Percentiles rank a stretch among this genome's conserved stretches.
These are phyloP conservation scores for Curvularia lunata DNA, from an alignment of 2,329 filamentous ascomycete genomes.

Conservation along the genomic window DNA sequence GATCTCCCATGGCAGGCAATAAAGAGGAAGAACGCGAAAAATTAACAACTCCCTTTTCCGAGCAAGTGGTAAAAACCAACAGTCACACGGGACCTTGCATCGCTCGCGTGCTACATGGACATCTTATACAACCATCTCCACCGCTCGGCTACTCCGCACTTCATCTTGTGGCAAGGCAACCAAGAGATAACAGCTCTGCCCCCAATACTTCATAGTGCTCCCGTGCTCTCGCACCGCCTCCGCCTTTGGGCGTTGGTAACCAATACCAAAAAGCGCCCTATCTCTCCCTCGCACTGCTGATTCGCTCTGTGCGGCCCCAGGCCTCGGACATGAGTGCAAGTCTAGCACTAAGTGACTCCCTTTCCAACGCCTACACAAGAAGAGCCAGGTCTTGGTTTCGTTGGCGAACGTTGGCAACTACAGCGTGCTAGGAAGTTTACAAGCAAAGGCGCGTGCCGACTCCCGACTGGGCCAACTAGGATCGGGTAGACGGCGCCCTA, in stretches of 20 bases:
- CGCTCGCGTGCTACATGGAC: conserved; percentile 5
- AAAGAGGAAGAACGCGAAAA: not conserved
- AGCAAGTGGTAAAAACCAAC: not conserved
- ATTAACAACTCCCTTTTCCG: not conserved
- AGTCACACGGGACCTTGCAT: conserved; percentile 1
- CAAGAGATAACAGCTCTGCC: conserved; percentile 28
- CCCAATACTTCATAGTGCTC: conserved; percentile 4
- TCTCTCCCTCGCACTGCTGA: not conserved
- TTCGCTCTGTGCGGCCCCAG: conserved; percentile 2
- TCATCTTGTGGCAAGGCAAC: conserved; percentile 25
- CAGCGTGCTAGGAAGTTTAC: conserved; percentile 28
- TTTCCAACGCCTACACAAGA: not conserved
- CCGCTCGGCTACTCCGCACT: conserved; percentile 15
- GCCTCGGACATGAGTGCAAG: not conserved
- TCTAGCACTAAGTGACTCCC: not conserved
- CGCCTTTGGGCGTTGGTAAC: not conserved
- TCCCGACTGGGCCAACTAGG: conserved; percentile 27
- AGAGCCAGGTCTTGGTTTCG: conserved; percentile 20
- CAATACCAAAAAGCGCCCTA: conserved; percentile 6
- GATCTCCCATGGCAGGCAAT: conserved; percentile 25
- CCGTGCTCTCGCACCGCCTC: conserved; percentile 2
- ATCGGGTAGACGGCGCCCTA: conserved; percentile 17
- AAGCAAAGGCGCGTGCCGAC: conserved; percentile 26
- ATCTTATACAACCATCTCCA: conserved; percentile 27
- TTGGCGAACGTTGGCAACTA: conserved; percentile 31